Conservation (phyloP, 768 basidiomycete genomes). For the Tulasnella sp. region DNA sequence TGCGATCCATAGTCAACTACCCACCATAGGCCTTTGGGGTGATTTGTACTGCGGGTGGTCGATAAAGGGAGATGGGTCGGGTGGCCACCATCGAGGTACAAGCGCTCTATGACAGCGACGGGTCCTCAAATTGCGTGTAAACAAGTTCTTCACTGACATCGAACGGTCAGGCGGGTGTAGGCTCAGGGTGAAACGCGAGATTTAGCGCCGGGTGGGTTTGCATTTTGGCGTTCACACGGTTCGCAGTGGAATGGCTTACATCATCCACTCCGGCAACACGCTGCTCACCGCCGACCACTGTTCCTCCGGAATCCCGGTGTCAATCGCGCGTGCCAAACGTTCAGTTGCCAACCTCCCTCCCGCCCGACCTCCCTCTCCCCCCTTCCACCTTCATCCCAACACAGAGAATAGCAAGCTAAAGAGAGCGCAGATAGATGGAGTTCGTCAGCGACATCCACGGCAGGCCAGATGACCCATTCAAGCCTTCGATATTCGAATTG, state of each 20-base stretch:
- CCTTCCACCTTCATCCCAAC: not conserved
- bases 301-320: slow-evolving; percentile 4
- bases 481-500: slow-evolving; percentile 70
- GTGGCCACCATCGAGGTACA: no score
- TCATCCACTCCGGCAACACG: slow-evolving; percentile 1
- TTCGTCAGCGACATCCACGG: slow-evolving; percentile 32
- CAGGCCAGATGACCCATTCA: slow-evolving; percentile 27
- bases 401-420: not conserved
- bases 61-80: no score
- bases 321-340: slow-evolving; percentile 6
- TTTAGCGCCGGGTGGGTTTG: no score
- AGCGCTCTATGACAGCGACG: no score
- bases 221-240: not conserved
- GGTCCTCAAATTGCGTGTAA: no score
- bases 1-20: no score
- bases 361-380: not conserved
- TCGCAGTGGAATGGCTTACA: not conserved
- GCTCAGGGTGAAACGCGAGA: no score
- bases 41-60: no score
- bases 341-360: not conserved
- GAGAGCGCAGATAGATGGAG: slow-evolving; percentile 28
- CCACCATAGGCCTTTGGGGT: no score
- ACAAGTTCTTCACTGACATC: no score
- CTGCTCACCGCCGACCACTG: not conserved
- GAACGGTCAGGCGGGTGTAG: no score